A percentile compares a stretch with the other conserved stretches of the same genome.
Evolutionary conservation across 306 rosid genomes (phyloP).

Genomic region (Gleditsia sinensis): DNA sequence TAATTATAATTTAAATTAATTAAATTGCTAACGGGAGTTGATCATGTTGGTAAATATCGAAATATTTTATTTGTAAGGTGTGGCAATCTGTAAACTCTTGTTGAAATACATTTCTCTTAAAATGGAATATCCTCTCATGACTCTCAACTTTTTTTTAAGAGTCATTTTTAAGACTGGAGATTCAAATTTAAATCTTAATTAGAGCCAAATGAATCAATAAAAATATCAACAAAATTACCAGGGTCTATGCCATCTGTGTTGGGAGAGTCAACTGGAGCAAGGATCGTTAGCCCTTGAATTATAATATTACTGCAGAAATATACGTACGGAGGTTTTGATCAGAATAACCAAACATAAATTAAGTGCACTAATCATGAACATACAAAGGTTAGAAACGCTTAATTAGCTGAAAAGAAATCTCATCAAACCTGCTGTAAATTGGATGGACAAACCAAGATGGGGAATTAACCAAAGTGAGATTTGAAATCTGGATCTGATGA

Average conservation of each 20-base stretch:
- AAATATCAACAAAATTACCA: constrained; percentile 40
- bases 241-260: constrained; percentile 87
- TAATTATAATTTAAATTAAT: too few relatives aligned
- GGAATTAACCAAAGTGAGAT: constrained; percentile 65
- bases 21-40: too few relatives aligned
- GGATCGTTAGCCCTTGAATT: constrained; percentile 56
- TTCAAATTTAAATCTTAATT: too few relatives aligned
- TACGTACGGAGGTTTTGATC: neutral
- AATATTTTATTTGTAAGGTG: too few relatives aligned
- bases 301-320: constrained; percentile 48
- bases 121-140: too few relatives aligned
- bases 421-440: constrained; percentile 52
- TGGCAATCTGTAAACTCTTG: too few relatives aligned
- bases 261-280: constrained; percentile 69
- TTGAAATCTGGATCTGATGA: constrained; percentile 53
- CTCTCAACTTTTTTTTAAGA: too few relatives aligned
- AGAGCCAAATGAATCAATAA: neutral
- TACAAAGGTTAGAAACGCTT: neutral
- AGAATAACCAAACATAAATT: neutral
- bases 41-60: too few relatives aligned
- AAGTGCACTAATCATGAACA: neutral
- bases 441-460: constrained; percentile 78
- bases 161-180: too few relatives aligned
- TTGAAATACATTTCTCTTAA: too few relatives aligned
- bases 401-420: neutral